Evolutionary conservation across 257 asterid species (phyloP), one percentile per base, ranked within the genome.

Genomic region (Rehmannia glutinosa): DNA sequence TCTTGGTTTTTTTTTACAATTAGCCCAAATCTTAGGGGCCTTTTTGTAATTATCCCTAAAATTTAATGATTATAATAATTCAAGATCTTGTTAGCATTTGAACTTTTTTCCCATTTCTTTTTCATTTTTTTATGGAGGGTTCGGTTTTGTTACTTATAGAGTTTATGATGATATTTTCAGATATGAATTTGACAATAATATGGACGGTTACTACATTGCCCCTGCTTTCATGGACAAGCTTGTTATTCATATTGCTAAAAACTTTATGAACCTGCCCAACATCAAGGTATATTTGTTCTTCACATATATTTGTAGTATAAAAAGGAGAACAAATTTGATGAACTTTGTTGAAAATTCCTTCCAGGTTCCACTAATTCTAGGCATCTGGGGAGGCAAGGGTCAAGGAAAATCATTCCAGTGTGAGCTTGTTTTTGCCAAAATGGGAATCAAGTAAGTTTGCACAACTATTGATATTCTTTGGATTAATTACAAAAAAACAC

Each of bases 351-450:
- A 8, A 10, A 3, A 3, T n/a, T 16, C 11, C 2, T 56, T 33
- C 3, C 73, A 82, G 84, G 77, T 81, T 58, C 89, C 89, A 1
- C 77, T 84, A 4, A 84, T 84, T 30, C 41, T 81, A 52, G 89
- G 89, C 17, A 61, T 84, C 8, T 83, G 89, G 89, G 89, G 89
- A 59, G 89, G 89, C 41, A 80, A 83, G 30, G 89, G 86, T n/a
- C 84, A 83, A 70, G 89, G 86, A 1, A 83, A 84, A 76, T 78
- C 89, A 41, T 84, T 81, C 84, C 89, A 84, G 28, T 84, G 89
- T 66, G 89, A 84, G 69, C 86, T 84, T 23, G 89, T 81, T 13
- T 76, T 84, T 0, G 75, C 86, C 4, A 84, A 84, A 67, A 45
- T 84, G 84, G 89, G 89, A 50, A 84, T 84, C 76, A 78, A 73